Base-by-base conservation (phyloP, 257 asterid genomes). In the Perilla frutescens region DNA sequence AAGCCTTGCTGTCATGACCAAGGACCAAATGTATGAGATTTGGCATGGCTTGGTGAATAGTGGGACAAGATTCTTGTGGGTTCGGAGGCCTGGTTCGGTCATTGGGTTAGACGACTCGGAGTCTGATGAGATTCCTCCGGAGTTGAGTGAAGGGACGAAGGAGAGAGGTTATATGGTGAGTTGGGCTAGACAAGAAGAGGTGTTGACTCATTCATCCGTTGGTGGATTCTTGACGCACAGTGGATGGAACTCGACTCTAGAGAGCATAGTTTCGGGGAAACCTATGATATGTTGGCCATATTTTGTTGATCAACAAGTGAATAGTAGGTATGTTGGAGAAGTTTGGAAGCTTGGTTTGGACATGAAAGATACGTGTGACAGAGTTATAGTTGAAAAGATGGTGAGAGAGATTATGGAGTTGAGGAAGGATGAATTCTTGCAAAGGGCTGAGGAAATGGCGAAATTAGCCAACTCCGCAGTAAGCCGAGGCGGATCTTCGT, bases 31-130 rank as follows among this genome's bases (percentile, higher is more conserved):
- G 34, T 53, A 80, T 7, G 93, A 87, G 10, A 70, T 89, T 4
- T 89, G 96, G 96, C 65, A 89, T 37, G 96, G 96, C 1, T 40
- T 89, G 74, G 89, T 89, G 41, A 78, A 83, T 13, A 87, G 93
- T 32, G 93, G 93, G 62, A 26, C 74, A 1, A 79, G 74, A 11
- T 87, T 89, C 58, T 70, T 89, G 79, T 89, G 93, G 93, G 89
- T 80, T 0, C 78, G 62, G 37, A 80, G 91, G 84, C 88, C 83
- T 0, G 92, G 87, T 12, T 83, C 92, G 2, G 39, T 81, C 13
- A 15, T 7, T 7, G 88, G 83, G 31, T 5, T 5, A 2, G 80
- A 43, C 2, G 80, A 43, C 2, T 13, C 2, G 3, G 79, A 58
- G 3, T 8, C 41, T 1, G 72, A 76, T n/a, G 40, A 53, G 56